phyloP scores from a whole-genome alignment of 768 basidiomycete genomes.

The Suillus fuscotomentosus region DNA sequence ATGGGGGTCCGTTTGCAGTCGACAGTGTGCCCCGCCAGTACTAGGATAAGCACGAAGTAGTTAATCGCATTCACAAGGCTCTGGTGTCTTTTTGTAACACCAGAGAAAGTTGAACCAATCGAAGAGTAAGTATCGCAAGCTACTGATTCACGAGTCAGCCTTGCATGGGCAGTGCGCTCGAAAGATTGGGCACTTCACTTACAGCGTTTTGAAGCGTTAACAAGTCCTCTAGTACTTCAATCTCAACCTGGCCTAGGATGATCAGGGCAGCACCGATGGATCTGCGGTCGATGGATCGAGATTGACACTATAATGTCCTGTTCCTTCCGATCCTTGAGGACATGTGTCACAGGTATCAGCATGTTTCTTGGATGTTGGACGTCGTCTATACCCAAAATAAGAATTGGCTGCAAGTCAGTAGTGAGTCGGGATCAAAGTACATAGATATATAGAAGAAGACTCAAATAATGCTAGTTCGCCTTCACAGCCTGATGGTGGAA shows the following conservation, averaged over 20 bases:
- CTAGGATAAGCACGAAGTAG: not conserved
- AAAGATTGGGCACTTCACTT: not conserved
- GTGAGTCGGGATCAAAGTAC: not conserved
- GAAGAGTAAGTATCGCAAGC: not conserved
- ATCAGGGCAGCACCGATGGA: not conserved
- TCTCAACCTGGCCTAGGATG: not conserved
- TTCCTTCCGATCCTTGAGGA: not conserved
- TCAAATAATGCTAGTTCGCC: not conserved
- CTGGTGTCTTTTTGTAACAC: not conserved
- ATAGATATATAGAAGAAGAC: not conserved
- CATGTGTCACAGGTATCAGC: not conserved
- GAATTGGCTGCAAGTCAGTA: not conserved
- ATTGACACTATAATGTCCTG: not conserved
- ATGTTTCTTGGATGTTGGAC: not conserved
- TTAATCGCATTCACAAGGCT: not conserved
- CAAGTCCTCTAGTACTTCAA: not conserved
- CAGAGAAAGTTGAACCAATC: not conserved
- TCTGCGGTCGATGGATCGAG: not conserved
- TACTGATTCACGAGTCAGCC: not conserved
- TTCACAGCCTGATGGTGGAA: not conserved
- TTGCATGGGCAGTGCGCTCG: not conserved
- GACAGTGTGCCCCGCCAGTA: not conserved
- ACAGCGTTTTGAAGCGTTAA: not conserved
- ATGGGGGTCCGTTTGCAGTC: not conserved
- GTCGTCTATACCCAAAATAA: not conserved